phyloP scores from a whole-genome alignment of 495 filamentous ascomycete species.

The Talaromyces stipitatus region DNA sequence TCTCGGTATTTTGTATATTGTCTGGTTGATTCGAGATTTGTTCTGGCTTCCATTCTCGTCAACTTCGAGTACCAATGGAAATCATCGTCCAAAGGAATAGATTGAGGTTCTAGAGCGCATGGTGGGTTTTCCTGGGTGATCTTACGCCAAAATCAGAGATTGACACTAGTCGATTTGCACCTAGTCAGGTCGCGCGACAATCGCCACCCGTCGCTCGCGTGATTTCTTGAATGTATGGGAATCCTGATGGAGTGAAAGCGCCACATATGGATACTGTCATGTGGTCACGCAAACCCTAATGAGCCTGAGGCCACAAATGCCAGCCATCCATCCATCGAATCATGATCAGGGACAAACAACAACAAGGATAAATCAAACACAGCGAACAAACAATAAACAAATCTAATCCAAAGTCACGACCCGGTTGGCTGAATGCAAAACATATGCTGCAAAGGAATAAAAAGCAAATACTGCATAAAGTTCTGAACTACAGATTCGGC shows the following conservation, averaged over 20 bases:
- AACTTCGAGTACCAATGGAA: not conserved
- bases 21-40: slow-evolving; percentile 40
- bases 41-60: slow-evolving; percentile 31
- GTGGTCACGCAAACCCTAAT: not conserved
- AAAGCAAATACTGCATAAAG: not conserved
- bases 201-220: not conserved
- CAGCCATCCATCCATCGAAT: not conserved
- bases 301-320: not conserved
- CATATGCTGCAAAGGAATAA: not conserved
- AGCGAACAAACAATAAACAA: not conserved
- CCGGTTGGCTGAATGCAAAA: not conserved
- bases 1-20: slow-evolving; percentile 36
- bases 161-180: not conserved
- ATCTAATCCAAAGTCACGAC: not conserved
- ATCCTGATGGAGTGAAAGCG: not conserved
- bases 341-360: not conserved
- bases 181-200: not conserved
- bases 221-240: not conserved
- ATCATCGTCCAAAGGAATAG: not conserved
- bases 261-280: not conserved
- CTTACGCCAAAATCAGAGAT: not conserved
- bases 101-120: too few species aligned
- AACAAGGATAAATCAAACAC: not conserved
- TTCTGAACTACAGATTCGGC: not conserved
- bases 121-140: too few species aligned